These are phyloP conservation scores for Ceratobasidium papillatum DNA, from an alignment of 1,284 basidiomycete species.

Conservation along the genomic window DNA sequence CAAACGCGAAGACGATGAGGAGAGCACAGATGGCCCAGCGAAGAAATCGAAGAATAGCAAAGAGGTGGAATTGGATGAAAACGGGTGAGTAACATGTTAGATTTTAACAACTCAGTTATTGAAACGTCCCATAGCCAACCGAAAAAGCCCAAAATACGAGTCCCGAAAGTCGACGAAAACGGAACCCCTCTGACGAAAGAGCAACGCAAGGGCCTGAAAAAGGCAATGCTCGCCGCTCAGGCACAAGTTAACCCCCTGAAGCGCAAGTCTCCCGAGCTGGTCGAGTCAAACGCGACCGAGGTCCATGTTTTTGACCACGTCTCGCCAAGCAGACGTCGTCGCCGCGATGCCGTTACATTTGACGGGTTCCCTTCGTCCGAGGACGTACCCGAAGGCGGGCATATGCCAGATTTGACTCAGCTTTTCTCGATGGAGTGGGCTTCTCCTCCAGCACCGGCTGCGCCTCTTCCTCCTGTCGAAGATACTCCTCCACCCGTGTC, in stretches of 20 bases:
- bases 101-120: not conserved
- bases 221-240: conserved; percentile 26
- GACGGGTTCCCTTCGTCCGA: conserved; percentile 19
- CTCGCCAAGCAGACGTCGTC: conserved; percentile 21
- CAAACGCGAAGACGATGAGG: conserved; percentile 37
- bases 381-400: conserved; percentile 1
- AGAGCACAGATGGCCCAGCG: not conserved
- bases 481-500: conserved; percentile 9
- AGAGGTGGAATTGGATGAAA: not conserved
- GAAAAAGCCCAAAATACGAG: conserved; percentile 28
- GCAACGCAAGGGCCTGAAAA: conserved; percentile 34
- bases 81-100: conserved; percentile 2
- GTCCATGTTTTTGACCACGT: conserved; percentile 9
- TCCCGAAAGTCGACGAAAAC: conserved; percentile 28
- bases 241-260: conserved; percentile 28
- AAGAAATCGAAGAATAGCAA: conserved; percentile 13
- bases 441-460: conserved; percentile 3
- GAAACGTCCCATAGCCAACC: conserved; percentile 6
- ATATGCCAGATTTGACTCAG: conserved; percentile 23
- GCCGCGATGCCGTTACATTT: conserved; percentile 33
- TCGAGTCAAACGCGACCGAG: not conserved
- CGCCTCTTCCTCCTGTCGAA: not conserved
- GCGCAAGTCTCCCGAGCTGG: conserved; percentile 24
- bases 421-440: conserved; percentile 35
- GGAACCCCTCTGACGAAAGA: conserved; percentile 25